phyloP scores from a whole-genome alignment of 2,329 filamentous ascomycete species.

The Curvularia hawaiiensis region DNA sequence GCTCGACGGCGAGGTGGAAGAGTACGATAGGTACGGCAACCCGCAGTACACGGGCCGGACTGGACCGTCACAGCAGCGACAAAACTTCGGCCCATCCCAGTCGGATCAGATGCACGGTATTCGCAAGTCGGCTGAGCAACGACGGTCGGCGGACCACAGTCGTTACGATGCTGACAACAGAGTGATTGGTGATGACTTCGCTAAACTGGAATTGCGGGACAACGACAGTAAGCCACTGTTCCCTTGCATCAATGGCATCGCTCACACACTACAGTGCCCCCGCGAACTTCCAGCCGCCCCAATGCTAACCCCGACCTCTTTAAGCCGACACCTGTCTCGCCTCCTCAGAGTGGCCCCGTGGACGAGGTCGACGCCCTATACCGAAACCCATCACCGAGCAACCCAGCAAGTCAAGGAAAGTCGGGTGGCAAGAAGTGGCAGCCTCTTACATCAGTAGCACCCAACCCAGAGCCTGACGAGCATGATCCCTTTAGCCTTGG shows the following conservation, averaged over 20 bases:
- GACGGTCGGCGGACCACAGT: slow-evolving; percentile 82
- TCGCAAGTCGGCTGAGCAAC: slow-evolving; percentile 49
- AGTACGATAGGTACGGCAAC: slow-evolving; percentile 60
- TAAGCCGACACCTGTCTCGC: slow-evolving; percentile 65
- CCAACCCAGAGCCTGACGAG: slow-evolving; percentile 77
- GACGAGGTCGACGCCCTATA: slow-evolving; percentile 83
- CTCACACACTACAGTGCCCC: slow-evolving; percentile 48
- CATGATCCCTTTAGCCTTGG: slow-evolving; percentile 97
- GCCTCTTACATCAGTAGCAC: slow-evolving; percentile 83
- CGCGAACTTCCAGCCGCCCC: slow-evolving; percentile 65
- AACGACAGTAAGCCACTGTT: slow-evolving; percentile 57
- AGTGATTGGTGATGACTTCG: slow-evolving; percentile 88
- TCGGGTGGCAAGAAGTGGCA: slow-evolving; percentile 95
- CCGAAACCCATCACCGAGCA: slow-evolving; percentile 52
- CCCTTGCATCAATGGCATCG: background rate
- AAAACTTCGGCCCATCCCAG: slow-evolving; percentile 48
- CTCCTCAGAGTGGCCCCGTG: slow-evolving; percentile 64
- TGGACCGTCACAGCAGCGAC: slow-evolving; percentile 39
- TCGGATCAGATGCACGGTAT: slow-evolving; percentile 49
- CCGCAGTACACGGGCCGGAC: slow-evolving; percentile 25
- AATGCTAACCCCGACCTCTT: slow-evolving; percentile 80
- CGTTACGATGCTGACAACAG: slow-evolving; percentile 95
- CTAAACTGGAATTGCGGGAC: slow-evolving; percentile 66
- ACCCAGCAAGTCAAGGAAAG: slow-evolving; percentile 36
- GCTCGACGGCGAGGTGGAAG: slow-evolving; percentile 80